phyloP scores from a whole-genome alignment of 495 filamentous ascomycete species.

The Penicillium nucicola region DNA sequence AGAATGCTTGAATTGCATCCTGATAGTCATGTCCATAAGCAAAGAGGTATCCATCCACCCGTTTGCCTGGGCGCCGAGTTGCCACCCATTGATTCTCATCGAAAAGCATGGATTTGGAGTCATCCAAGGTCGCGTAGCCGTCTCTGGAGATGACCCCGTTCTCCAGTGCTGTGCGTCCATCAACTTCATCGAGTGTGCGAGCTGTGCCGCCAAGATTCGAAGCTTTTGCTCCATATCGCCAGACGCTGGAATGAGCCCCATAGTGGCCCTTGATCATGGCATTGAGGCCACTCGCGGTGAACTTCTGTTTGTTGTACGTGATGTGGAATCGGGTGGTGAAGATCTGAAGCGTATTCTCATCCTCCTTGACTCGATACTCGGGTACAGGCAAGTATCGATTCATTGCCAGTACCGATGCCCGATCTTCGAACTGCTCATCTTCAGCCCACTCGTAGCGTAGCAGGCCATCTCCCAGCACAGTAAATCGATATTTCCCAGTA shows the following conservation, averaged over 20 bases:
- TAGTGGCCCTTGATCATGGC: conserved; percentile 34
- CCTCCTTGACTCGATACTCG: conserved; percentile 40
- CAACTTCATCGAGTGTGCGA: conserved; percentile 50
- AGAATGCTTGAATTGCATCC: conserved; percentile 52
- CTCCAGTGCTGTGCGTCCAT: conserved; percentile 47
- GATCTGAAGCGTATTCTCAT: conserved; percentile 40
- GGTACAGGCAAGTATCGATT: conserved; percentile 47
- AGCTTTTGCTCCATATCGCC: conserved; percentile 44
- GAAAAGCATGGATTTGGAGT: conserved; percentile 57
- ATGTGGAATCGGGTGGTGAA: conserved; percentile 49
- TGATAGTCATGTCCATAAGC: conserved; percentile 52
- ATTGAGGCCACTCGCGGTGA: conserved; percentile 42
- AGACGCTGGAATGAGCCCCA: conserved; percentile 30
- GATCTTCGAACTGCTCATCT: conserved; percentile 55
- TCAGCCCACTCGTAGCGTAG: conserved; percentile 57
- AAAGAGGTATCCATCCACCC: conserved; percentile 58
- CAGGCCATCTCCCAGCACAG: conserved; percentile 47
- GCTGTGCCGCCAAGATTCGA: conserved; percentile 51
- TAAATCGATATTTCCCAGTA: conserved; percentile 50
- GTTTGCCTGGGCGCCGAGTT: conserved; percentile 29
- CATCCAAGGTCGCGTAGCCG: conserved; percentile 49
- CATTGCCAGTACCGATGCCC: conserved; percentile 54
- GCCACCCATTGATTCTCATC: conserved; percentile 48
- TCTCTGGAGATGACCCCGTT: conserved; percentile 46
- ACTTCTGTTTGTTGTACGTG: conserved; percentile 48